Evolutionary conservation across 2,329 filamentous ascomycete genomes (phyloP), one percentile per base, ranked within the genome.

Genomic region (Mycosphaerella arachidis): DNA sequence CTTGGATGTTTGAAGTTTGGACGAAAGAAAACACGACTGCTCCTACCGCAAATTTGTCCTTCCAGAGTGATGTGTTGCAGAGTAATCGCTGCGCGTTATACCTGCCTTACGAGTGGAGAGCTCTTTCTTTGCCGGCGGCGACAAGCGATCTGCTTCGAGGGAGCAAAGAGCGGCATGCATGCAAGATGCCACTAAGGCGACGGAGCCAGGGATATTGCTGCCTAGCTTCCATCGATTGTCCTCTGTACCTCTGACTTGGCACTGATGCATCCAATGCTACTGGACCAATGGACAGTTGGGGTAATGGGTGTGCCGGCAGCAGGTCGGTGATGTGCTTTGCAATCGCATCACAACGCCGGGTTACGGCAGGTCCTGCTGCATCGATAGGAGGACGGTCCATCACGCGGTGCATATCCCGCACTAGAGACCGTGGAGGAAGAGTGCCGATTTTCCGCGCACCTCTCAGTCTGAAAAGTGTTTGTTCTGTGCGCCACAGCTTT

Each of bases 121-220:
- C 40, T 33, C 45, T n/a, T 31, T 30, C 20, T 56, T 35, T 30
- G 29, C 43, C 27, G 54, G 12, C 30, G 50, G 48, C 50, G 27
- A 43, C 54, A 48, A 56, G 43, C 45, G 54, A 48, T 46, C 40
- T 55, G 29, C 27, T 43, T 50, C 46, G 46, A 10, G 3, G 16
- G 31, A 55, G 43, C 31, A 31, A n/a, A 56, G 43, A 56, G 54
- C 43, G 54, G 54, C 48, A 56, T 56, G 52, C 52, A 54, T 45
- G 35, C 35, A 27, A n/a, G 30, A 43, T 29, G 35, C 52, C 8
- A 20, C 52, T 54, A 54, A 20, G 33, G 20, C 30, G n/a, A 20
- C 6, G 33, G 13, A 12, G 20, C 52, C 52, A 40, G 52, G 52
- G 52, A 54, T 43, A 27, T n/a, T 43, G 35, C 52, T 20, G 52